Base-by-base conservation (phyloP, 164 flowering plant species). In the Stephania japonica region DNA sequence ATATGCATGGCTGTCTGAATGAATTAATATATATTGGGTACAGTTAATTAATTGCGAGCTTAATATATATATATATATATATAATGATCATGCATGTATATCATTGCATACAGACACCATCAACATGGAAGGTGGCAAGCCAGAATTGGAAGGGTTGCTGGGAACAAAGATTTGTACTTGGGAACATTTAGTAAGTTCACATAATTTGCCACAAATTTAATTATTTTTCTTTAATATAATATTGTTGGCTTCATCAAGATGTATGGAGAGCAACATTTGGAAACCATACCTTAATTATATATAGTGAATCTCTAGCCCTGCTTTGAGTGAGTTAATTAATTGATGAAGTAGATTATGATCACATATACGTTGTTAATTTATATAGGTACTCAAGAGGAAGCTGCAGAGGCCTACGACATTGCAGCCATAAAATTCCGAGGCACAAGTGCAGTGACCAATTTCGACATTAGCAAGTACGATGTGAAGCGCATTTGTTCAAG, bases 91-190 rank as follows among this genome's bases (percentile, higher is more conserved):
- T 53, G 61, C 61, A 53, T 12, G 72, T 32, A 32, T 32, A 32
- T 2, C 38, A 32, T 32, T 32, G 21, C 79, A 90, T 44, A 19
- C 79, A 90, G 96, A 87, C 99, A 94, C 83, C 97, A 94, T 78
- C 99, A 94, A 72, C 97, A 92, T 76, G 99, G 99, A 49, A 82
- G 97, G 78, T 94, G 99, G 99, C 99, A 94, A 78, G 99, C 99
- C 3, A 87, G 99, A 81, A 94, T 94, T 49, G 99, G 99, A 1
- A 82, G 99, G 75, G 99, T 94, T 43, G 97, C 99, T 0, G 99
- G 99, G 63, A 94, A 94, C 89, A 92, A 94, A 80, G 99, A 94
- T 77, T 93, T 92, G 61, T 94, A 94, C 85, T 79, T 94, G 75
- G 99, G 99, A 79, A 92, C 98, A 70, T 94, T 92, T 83, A 87